phyloP scores from a whole-genome alignment of 192 early-diverging fungal species.

The Phycomyces nitens region DNA sequence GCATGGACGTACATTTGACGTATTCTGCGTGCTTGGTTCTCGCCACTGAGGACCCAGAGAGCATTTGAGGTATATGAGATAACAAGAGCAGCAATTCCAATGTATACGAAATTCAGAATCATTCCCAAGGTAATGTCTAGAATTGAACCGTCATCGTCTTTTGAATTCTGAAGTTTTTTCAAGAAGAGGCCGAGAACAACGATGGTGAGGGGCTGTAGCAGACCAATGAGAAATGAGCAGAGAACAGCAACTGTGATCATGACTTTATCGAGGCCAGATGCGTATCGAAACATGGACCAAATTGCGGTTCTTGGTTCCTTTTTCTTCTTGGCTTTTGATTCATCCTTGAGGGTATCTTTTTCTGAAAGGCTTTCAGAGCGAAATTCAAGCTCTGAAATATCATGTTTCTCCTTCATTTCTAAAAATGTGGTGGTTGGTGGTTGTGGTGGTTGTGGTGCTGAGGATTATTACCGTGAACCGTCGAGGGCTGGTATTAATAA shows the following conservation, averaged over 20 bases:
- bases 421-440: too few species aligned
- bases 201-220: constrained; percentile 28
- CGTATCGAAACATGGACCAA: constrained; percentile 66
- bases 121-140: constrained; percentile 15
- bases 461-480: too few species aligned
- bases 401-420: too few species aligned
- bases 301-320: constrained; percentile 50
- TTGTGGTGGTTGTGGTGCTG: too few species aligned
- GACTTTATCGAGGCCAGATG: constrained; percentile 8
- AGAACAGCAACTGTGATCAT: constrained; percentile 11
- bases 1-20: constrained; percentile 69
- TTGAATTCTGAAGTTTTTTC: not conserved
- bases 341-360: too few species aligned
- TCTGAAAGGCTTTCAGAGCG: too few species aligned
- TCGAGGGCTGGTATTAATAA: too few species aligned
- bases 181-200: constrained; percentile 31
- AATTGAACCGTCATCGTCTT: not conserved
- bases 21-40: constrained; percentile 59
- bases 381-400: too few species aligned
- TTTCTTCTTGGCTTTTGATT: constrained; percentile 30
- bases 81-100: constrained; percentile 56
- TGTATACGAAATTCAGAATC: constrained; percentile 49
- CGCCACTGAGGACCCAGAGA: constrained; percentile 47
- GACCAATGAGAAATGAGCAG: constrained; percentile 21
- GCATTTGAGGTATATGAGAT: constrained; percentile 59